A percentile compares a stretch with the other conserved stretches of the same genome.
Evolutionary conservation across 1,284 basidiomycete genomes (phyloP).

Genomic region (Ustilago hordei): DNA sequence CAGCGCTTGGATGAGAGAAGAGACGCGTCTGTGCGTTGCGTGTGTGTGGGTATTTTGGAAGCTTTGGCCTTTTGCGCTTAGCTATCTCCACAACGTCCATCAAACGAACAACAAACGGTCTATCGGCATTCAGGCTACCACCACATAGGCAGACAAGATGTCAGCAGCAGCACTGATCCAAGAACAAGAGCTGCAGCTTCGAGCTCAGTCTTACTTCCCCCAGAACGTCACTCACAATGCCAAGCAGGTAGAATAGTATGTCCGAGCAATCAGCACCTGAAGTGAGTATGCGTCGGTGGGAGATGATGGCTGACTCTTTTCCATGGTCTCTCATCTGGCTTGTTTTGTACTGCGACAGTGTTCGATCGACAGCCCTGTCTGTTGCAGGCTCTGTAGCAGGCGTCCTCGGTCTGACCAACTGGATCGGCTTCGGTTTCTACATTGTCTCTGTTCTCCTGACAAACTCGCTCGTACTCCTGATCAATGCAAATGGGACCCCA

Average conservation of each 20-base stretch:
- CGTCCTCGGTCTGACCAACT: slow-evolving; percentile 65
- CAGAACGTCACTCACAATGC: slow-evolving; percentile 62
- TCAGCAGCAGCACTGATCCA: slow-evolving; percentile 43
- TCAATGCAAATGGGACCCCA: slow-evolving; percentile 48
- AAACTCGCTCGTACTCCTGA: slow-evolving; percentile 51
- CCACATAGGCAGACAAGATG: slow-evolving; percentile 14
- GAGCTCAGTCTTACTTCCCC: slow-evolving; percentile 56
- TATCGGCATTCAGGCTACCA: background rate
- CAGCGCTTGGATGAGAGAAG: no score
- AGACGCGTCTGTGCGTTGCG: slow-evolving; percentile 23
- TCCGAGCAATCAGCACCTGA: background rate
- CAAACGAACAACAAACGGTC: background rate
- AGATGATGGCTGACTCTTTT: background rate
- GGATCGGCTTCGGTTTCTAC: slow-evolving; percentile 64
- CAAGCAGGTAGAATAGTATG: slow-evolving; percentile 63
- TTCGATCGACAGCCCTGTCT: slow-evolving; percentile 62
- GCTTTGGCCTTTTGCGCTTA: background rate
- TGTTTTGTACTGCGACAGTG: slow-evolving; percentile 25
- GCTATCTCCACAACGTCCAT: background rate
- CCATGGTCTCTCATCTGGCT: background rate
- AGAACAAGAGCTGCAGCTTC: slow-evolving; percentile 47
- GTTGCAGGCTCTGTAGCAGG: slow-evolving; percentile 61
- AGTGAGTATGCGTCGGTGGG: background rate
- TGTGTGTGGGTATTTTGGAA: background rate
- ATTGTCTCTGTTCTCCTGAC: slow-evolving; percentile 51